Percentiles rank a stretch among this genome's conserved stretches.
Evolutionary conservation across 1,284 basidiomycete species (phyloP).

Genomic region (Ganoderma meredithae): DNA sequence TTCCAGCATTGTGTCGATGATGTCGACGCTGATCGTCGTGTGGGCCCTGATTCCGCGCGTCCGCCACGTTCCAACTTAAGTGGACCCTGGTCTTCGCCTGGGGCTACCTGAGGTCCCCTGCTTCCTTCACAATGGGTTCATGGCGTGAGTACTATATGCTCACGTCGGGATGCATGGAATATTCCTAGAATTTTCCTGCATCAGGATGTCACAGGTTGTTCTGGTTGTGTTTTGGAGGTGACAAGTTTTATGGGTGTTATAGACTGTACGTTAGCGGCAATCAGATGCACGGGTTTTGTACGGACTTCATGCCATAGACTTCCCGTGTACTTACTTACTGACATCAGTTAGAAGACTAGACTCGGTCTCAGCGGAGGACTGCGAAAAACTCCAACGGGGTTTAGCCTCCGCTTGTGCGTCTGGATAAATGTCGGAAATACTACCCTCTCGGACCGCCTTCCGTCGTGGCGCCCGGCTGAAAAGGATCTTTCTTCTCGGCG

Average conservation of each 20-base stretch:
- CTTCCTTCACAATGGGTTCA: neutral
- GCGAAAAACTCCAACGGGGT: neutral
- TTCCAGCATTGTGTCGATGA: slow-evolving; percentile 39
- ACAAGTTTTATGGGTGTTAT: neutral
- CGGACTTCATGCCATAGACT: neutral
- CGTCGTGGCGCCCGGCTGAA: neutral
- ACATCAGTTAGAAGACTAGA: neutral
- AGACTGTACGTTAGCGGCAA: neutral
- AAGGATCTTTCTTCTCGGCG: neutral
- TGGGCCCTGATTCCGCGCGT: slow-evolving; percentile 42
- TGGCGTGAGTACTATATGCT: neutral
- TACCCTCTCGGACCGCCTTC: neutral
- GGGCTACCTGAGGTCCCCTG: too few relatives aligned
- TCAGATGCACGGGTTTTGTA: neutral
- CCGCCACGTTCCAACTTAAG: slow-evolving; percentile 33
- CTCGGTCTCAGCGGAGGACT: neutral
- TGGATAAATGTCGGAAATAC: neutral
- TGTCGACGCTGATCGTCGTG: slow-evolving; percentile 43
- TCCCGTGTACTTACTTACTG: neutral
- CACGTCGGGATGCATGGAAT: neutral
- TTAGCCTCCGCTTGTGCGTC: neutral
- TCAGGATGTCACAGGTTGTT: neutral
- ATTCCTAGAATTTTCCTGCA: neutral
- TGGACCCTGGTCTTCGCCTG: neutral
- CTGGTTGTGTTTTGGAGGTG: neutral